Evolutionary conservation across 768 basidiomycete species (phyloP), one percentile per base, ranked within the genome.

Genomic region (Russula olivacea): DNA sequence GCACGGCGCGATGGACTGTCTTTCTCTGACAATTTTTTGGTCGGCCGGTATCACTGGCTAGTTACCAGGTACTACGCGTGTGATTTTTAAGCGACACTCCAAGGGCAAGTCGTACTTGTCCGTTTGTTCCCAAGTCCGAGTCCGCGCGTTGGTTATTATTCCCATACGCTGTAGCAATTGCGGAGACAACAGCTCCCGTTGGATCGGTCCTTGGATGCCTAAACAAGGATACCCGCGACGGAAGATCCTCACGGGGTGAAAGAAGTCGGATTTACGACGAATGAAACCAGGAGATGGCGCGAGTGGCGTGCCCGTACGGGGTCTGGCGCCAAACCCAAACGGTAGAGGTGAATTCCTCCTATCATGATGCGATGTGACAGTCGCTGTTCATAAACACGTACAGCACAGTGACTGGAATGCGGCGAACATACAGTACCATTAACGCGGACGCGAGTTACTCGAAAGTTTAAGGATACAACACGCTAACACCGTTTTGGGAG

Each of bases 61-160:
- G 30, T 60, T 32, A 60, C 51, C 41, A 45, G 59, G 41, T 17
- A 47, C 40, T 41, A 41, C 19, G 17, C 58, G 50, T 57, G 55
- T 34, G 40, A 50, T 43, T 32, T 32, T 52, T 52, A 59, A 52
- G 51, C 38, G 49, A 51, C 49, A 59, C 7, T n/a, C n/a, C 15
- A n/a, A 19, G 43, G 28, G 12, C 38, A 51, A 41, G 30, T 51
- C 28, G 32, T 7, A 5, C 45, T 36, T n/a, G 47, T 21, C 49
- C 28, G 12, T 59, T 41, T 41, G 6, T 38, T 21, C 28, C 21
- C 15, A 59, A 40, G 41, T 45, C 45, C 41, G 51, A 45, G 55
- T 41, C 49, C 49, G 19, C 12, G 25, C 36, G 49, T 23, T 21
- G 40, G 30, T 41, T 49, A 11, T 34, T 11, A 34, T 40, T 32